A percentile compares a stretch with the other conserved stretches of the same genome.
Evolutionary conservation across 306 rosid species (phyloP).

Genomic region (Albizia julibrissin): DNA sequence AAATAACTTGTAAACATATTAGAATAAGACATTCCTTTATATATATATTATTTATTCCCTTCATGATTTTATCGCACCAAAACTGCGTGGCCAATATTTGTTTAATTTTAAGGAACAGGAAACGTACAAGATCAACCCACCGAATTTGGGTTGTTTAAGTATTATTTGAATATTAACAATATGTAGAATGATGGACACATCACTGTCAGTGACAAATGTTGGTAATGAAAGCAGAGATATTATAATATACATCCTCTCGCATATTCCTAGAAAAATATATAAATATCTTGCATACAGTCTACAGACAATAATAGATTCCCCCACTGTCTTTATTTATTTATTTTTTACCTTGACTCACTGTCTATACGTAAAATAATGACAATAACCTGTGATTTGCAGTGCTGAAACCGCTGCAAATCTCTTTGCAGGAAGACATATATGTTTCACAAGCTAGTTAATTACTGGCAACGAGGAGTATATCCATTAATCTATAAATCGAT

Average conservation of each 20-base stretch:
- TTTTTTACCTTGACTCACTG: not conserved
- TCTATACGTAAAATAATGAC: not conserved
- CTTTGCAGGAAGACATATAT: not conserved
- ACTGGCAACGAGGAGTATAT: not conserved
- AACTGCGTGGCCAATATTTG: not conserved
- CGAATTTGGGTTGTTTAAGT: not conserved
- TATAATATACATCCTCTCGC: conserved; percentile 24
- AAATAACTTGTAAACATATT: not conserved
- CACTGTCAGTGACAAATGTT: not conserved
- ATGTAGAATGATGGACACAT: not conserved
- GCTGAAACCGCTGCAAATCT: not conserved
- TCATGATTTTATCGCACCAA: not conserved
- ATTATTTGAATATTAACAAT: not conserved
- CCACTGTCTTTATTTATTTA: not conserved
- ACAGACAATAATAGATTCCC: conserved; percentile 23
- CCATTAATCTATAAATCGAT: not conserved
- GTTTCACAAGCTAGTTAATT: not conserved
- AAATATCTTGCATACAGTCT: conserved; percentile 9
- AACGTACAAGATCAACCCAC: not conserved
- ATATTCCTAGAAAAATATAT: conserved; percentile 12
- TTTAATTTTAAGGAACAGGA: not conserved
- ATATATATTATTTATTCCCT: not conserved
- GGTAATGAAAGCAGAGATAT: conserved; percentile 3
- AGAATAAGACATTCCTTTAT: not conserved
- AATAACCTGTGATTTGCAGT: not conserved